A percentile compares a stretch with the other conserved stretches of the same genome.
phyloP scores from a whole-genome alignment of 306 rosid genomes.

The Arachis stenosperma region DNA sequence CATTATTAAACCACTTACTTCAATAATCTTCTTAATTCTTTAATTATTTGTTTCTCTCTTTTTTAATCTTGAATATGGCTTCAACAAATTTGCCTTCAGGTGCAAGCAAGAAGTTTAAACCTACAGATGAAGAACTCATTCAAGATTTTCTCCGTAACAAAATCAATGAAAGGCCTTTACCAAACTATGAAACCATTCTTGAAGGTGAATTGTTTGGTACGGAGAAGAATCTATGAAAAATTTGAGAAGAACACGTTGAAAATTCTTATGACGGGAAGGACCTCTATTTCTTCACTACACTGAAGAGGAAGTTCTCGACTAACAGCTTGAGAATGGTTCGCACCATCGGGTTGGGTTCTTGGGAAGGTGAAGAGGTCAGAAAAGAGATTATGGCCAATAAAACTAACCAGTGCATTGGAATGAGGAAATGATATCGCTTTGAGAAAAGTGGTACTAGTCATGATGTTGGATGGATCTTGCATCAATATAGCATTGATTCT shows the following conservation, averaged over 20 bases:
- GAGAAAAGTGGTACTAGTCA: slow-evolving; percentile 1
- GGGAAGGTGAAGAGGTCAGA: slow-evolving; percentile 24
- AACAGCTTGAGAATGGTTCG: neutral
- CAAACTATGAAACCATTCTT: neutral
- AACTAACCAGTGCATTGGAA: neutral
- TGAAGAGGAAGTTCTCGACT: neutral
- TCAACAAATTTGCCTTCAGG: neutral
- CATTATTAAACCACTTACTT: no score
- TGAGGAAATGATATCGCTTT: slow-evolving; percentile 16
- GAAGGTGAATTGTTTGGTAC: slow-evolving; percentile 23
- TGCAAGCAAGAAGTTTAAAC: neutral
- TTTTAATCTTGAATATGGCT: no score
- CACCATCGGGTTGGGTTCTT: slow-evolving; percentile 20
- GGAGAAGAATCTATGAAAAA: slow-evolving; percentile 4
- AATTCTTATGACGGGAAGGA: neutral
- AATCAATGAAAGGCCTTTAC: neutral
- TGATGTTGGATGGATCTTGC: slow-evolving; percentile 33
- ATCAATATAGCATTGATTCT: neutral
- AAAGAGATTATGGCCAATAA: neutral
- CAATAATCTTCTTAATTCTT: no score
- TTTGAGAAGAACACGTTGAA: slow-evolving; percentile 22
- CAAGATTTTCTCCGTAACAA: slow-evolving; percentile 8
- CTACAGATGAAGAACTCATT: slow-evolving; percentile 20
- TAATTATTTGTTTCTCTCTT: no score
- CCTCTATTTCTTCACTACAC: slow-evolving; percentile 15